Conservation (phyloP, 306 rosid species). For the Sphenostylis stenocarpa region DNA sequence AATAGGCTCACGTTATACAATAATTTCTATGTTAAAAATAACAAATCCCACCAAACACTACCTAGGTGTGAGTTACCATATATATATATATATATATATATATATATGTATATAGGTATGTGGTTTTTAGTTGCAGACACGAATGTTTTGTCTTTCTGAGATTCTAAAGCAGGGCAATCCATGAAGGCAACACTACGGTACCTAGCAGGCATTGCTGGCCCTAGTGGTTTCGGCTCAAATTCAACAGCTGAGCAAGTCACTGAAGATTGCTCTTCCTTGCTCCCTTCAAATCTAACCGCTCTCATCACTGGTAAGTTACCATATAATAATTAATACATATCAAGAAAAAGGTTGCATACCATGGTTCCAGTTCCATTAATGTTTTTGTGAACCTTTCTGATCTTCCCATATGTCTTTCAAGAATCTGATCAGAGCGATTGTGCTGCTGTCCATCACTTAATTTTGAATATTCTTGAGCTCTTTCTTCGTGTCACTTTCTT, state of each 20-base stretch:
- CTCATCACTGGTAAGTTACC: constrained; percentile 74
- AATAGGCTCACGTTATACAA: neutral
- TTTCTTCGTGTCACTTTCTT: neutral
- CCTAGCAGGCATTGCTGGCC: constrained; percentile 96
- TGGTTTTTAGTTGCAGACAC: constrained; percentile 22
- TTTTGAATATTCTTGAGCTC: neutral
- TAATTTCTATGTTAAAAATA: neutral
- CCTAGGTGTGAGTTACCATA: neutral
- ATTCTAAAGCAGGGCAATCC: constrained; percentile 34
- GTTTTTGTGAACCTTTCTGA: neutral
- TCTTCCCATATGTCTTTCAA: neutral
- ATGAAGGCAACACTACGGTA: constrained; percentile 87
- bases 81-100: no score
- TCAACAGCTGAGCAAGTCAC: constrained; percentile 94
- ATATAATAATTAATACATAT: neutral
- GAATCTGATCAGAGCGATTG: neutral
- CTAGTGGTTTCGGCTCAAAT: constrained; percentile 95
- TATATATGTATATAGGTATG: no score
- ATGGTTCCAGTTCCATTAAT: neutral
- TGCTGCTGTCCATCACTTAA: neutral
- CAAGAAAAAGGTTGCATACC: neutral
- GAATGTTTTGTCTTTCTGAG: constrained; percentile 30
- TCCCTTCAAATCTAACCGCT: constrained; percentile 64
- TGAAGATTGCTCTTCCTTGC: constrained; percentile 33
- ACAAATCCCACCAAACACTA: neutral